Evolutionary conservation across 495 filamentous ascomycete genomes (phyloP).

Genomic region (Penicillium parvum): DNA sequence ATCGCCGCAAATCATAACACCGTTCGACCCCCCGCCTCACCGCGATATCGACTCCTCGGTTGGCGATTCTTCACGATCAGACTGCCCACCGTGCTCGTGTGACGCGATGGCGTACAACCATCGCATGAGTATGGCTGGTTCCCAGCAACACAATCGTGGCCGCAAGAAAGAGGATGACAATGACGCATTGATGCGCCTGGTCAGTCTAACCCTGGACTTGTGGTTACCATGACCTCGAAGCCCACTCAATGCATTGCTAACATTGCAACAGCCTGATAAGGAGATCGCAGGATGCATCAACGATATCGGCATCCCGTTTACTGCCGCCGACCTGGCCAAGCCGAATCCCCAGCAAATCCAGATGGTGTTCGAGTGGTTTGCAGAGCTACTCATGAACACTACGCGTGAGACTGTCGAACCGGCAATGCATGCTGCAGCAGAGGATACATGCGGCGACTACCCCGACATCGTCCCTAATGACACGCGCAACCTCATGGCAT

Average conservation of each 20-base stretch:
- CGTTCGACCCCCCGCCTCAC: constrained; percentile 5
- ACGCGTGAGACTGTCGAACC: constrained; percentile 89
- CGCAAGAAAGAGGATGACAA: constrained; percentile 77
- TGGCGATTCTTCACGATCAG: background rate
- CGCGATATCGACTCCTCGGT: constrained; percentile 6
- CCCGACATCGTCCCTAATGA: constrained; percentile 80
- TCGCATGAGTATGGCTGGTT: constrained; percentile 62
- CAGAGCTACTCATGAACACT: constrained; percentile 85
- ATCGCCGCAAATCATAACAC: constrained; percentile 29
- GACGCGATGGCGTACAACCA: constrained; percentile 55
- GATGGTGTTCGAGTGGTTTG: constrained; percentile 96
- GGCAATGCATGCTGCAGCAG: constrained; percentile 83
- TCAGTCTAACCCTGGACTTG: constrained; percentile 28
- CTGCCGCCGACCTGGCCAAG: constrained; percentile 83
- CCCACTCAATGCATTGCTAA: constrained; percentile 10
- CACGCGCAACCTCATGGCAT: constrained; percentile 87
- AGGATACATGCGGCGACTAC: constrained; percentile 77
- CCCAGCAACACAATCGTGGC: constrained; percentile 54
- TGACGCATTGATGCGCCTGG: constrained; percentile 86
- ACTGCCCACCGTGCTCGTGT: background rate
- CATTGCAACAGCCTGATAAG: constrained; percentile 56
- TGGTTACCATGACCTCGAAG: too few species aligned
- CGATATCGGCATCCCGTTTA: constrained; percentile 89
- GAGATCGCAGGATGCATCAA: constrained; percentile 96
- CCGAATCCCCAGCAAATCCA: constrained; percentile 91